phyloP scores from a whole-genome alignment of 129 eudicot species.

The Logfia minima region DNA sequence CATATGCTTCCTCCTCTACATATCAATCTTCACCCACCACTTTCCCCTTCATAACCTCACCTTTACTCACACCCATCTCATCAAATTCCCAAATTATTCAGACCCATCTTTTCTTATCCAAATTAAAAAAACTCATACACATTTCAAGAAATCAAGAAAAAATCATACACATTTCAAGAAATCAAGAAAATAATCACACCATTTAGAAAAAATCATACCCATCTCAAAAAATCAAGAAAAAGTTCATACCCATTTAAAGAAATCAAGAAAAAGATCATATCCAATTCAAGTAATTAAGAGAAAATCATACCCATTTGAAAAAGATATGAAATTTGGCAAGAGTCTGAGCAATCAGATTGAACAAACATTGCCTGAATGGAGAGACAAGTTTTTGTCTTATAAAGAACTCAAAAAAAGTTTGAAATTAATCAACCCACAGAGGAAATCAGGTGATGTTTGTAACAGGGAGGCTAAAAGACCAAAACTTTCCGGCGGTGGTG shows the following conservation, averaged over 20 bases:
- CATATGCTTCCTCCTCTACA: constrained; percentile 34
- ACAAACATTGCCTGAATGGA: constrained; percentile 85
- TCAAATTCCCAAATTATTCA: not conserved
- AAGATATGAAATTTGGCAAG: constrained; percentile 81
- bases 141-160: not conserved
- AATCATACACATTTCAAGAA: not conserved
- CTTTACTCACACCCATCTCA: constrained; percentile 4
- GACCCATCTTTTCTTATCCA: constrained; percentile 9
- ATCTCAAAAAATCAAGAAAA: not conserved
- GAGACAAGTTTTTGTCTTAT: constrained; percentile 82
- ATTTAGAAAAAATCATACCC: constrained; percentile 2
- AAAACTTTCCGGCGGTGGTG: constrained; percentile 29
- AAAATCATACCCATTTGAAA: constrained; percentile 16
- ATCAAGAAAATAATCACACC: constrained; percentile 7
- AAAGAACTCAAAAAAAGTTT: constrained; percentile 76
- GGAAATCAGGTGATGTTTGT: constrained; percentile 20
- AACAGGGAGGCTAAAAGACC: constrained; percentile 42
- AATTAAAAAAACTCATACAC: not conserved
- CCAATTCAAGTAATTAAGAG: constrained; percentile 16
- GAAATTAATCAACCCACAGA: constrained; percentile 55
- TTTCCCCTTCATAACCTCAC: not conserved
- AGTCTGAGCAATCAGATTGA: constrained; percentile 78
- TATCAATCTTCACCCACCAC: constrained; percentile 13
- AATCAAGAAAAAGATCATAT: not conserved
- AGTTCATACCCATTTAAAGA: not conserved